Base-by-base conservation (phyloP, 176 grass and related monocot species). In the Triticum turgidum region DNA sequence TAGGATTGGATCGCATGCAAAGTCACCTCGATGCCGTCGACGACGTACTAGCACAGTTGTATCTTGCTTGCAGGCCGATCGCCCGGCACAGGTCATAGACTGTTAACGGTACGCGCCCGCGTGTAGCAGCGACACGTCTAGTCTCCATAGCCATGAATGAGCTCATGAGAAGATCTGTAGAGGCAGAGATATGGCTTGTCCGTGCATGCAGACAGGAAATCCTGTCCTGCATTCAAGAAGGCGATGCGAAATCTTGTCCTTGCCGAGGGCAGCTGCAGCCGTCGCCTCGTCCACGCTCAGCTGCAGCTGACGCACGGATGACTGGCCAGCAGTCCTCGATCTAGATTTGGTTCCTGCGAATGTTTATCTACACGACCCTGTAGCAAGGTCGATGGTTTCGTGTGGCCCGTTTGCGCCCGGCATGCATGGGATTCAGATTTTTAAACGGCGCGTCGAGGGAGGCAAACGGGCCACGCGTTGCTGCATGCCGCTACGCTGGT, bases 291-390 rank as follows among this genome's bases (percentile, higher is more conserved):
- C 65, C 15, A 69, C 65, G 15, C 30, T 33, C 65, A 35, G 5
- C 14, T 68, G 65, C 32, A 68, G 65, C 67, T 69, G 67, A 38
- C 35, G 67, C 67, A 37, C 14, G 15, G 33, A n/a, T 15, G 64
- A 13, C 25, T 14, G 12, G 17, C 56, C 1, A 59, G 6, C 56
- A 21, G 63, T 47, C 77, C 77, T 25, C 34, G 34, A n/a, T 21
- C 54, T 12, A 80, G 68, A 87, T 81, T 75, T 65, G 78, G 20
- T 73, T 62, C 85, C 2, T 5, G 51, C 77, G 15, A 80, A 72
- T 21, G 66, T 12, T 12, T 62, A 34, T 45, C 65, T 63, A 11
- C 21, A 12, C 69, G 37, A 1, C 69, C 69, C 20, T 44, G 35
- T 11, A 22, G 41, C 56, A 20, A 58, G 0, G 56, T 41, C 21